Conservation (phyloP, 306 rosid genomes). For the Casuarina equisetifolia region DNA sequence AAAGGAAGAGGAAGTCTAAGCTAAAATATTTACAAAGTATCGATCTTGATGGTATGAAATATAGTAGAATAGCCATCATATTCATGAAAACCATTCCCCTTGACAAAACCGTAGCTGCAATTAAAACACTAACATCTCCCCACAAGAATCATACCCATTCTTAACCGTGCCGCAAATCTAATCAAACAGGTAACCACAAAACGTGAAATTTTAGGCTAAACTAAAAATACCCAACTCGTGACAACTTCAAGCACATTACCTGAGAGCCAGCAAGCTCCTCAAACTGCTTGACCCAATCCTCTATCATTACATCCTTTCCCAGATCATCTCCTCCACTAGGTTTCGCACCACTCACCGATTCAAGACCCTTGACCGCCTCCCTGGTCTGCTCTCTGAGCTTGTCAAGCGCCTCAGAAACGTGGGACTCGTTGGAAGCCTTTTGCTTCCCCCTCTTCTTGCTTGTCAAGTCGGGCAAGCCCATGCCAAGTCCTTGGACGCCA, state of each 20-base stretch:
- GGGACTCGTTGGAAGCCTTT: slow-evolving; percentile 65
- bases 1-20: neutral
- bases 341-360: slow-evolving; percentile 42
- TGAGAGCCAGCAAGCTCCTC: slow-evolving; percentile 78
- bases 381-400: slow-evolving; percentile 79
- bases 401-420: slow-evolving; percentile 77
- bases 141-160: neutral
- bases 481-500: slow-evolving; percentile 80
- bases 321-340: slow-evolving; percentile 50
- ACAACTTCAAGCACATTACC: slow-evolving; percentile 35
- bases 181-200: slow-evolving; percentile 5
- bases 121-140: neutral
- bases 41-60: neutral
- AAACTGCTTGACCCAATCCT: slow-evolving; percentile 97
- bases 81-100: neutral
- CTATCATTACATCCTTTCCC: slow-evolving; percentile 63
- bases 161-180: neutral
- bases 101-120: neutral
- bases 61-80: neutral
- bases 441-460: slow-evolving; percentile 77
- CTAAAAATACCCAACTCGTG: neutral
- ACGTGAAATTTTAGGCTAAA: neutral
- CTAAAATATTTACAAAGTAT: neutral
- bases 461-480: slow-evolving; percentile 79
- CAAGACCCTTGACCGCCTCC: slow-evolving; percentile 81